phyloP scores from a whole-genome alignment of 768 basidiomycete species.

The Termitomyces sp. region DNA sequence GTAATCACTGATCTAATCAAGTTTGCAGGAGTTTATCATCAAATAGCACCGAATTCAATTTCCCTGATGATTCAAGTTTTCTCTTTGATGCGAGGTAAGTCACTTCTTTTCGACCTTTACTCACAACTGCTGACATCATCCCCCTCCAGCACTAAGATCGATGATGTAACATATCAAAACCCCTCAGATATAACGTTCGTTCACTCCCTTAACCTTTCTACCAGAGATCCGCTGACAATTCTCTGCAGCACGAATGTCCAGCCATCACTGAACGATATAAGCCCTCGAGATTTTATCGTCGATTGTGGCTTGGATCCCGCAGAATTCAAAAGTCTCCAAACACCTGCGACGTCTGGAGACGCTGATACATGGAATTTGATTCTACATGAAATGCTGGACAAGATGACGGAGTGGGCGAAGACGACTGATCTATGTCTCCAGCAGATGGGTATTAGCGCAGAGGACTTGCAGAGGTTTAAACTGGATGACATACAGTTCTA shows the following conservation, averaged over 20 bases:
- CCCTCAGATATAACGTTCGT: background rate
- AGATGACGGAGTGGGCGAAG: slow-evolving; percentile 5
- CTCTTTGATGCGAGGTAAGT: background rate
- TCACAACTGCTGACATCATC: background rate
- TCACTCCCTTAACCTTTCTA: background rate
- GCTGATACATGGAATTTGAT: background rate
- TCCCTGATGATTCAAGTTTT: background rate
- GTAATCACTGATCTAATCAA: background rate
- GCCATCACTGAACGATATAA: background rate
- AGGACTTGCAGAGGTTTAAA: background rate
- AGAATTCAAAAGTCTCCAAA: slow-evolving; percentile 1
- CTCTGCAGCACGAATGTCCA: background rate
- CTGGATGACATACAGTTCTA: background rate
- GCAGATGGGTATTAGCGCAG: background rate
- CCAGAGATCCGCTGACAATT: background rate
- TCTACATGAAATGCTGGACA: slow-evolving; percentile 4
- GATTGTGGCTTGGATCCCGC: slow-evolving; percentile 2
- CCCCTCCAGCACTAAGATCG: background rate
- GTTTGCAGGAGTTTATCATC: background rate
- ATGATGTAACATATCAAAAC: background rate
- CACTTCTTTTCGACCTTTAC: background rate
- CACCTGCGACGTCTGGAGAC: background rate
- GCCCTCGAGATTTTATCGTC: background rate
- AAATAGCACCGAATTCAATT: background rate
- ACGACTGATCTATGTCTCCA: background rate